phyloP scores from a whole-genome alignment of 192 early-diverging fungal species.

The Coemansia aciculifera region DNA sequence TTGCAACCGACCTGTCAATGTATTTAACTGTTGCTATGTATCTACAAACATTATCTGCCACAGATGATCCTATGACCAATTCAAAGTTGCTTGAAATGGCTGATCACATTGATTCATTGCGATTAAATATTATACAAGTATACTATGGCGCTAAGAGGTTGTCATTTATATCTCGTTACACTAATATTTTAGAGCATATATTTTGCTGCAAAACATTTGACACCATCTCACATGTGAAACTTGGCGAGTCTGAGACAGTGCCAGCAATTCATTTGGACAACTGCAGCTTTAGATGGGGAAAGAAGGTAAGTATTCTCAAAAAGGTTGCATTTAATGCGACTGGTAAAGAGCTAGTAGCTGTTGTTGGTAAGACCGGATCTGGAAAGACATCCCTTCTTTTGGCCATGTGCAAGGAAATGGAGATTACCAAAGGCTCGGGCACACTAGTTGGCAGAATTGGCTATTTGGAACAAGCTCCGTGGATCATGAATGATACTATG shows the following conservation, averaged over 20 bases:
- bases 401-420: slow-evolving; percentile 77
- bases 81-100: background rate
- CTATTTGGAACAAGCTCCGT: slow-evolving; percentile 71
- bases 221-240: background rate
- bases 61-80: background rate
- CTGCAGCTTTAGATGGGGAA: background rate
- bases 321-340: slow-evolving; percentile 58
- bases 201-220: background rate
- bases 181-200: background rate
- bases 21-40: background rate
- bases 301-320: background rate
- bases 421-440: slow-evolving; percentile 39
- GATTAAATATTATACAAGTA: background rate
- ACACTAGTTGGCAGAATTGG: slow-evolving; percentile 63
- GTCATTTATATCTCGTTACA: background rate
- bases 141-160: background rate
- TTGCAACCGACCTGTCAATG: background rate
- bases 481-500: slow-evolving; percentile 16
- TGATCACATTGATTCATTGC: background rate
- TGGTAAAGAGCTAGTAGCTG: slow-evolving; percentile 62
- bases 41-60: background rate
- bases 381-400: slow-evolving; percentile 79
- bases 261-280: background rate
- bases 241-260: background rate
- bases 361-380: slow-evolving; percentile 75